Base-by-base conservation (phyloP, 169 alveolate species). In the Plasmodium malariae region DNA sequence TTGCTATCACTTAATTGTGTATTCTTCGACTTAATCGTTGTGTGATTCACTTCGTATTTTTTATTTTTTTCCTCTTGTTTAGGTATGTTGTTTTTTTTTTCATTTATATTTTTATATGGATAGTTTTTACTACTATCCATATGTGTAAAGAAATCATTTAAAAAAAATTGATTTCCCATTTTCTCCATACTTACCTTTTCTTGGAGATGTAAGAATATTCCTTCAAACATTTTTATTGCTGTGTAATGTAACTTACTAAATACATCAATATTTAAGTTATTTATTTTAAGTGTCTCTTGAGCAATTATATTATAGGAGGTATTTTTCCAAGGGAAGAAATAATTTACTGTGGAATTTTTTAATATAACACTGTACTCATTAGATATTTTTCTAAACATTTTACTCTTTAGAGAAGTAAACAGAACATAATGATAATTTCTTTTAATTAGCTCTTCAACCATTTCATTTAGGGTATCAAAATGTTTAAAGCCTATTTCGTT, bases 301-400 rank as follows among this genome's bases (percentile, higher is more conserved):
- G 92, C 92, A 26, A 86, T 71, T 40, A 86, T 60, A 70, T 86
- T 55, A 63, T 86, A 86, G 0, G 92, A 86, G 0, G 24, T 51
- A 70, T 86, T 86, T 57, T 68, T 69, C 92, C 92, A 86, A 54
- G 86, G 57, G 17, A 26, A 26, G 45, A 86, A 86, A 72, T 86
- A 86, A 63, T 86, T 86, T 14, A 86, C 92, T 3, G 87, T 86
- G 0, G 92, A 86, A 28, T 86, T 72, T 51, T 86, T 86, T 34
- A 86, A 51, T 45, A 86, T 86, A 40, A 57, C 40, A 32, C 70
- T 86, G 30, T 86, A 86, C 17, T 86, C 87, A 55, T 70, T 36
- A 17, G 87, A 57, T 86, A 86, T 70, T 70, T 86, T 86, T 86
- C 87, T 68, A 34, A 86, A 86, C 30, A 86, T 69, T 40, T 70